phyloP scores from a whole-genome alignment of 805 yeast species.

The Pichia ethanolica region DNA sequence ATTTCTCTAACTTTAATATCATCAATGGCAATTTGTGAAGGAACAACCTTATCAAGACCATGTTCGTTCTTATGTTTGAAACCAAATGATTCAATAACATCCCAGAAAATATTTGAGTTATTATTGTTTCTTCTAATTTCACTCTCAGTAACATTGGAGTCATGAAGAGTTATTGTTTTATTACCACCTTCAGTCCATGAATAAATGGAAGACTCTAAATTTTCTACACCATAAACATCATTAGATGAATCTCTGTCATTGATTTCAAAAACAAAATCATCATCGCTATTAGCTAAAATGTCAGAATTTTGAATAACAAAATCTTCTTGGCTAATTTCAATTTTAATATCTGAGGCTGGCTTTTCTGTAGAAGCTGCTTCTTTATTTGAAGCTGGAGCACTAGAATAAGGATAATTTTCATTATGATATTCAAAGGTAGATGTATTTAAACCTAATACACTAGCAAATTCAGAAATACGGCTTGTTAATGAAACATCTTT shows the following conservation, averaged over 20 bases:
- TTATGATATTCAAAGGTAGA: constrained; percentile 3
- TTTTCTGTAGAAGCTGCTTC: neutral
- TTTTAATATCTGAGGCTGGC: neutral
- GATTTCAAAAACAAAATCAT: neutral
- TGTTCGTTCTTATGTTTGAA: constrained; percentile 7
- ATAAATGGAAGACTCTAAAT: neutral
- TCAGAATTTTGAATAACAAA: neutral
- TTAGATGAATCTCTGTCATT: neutral
- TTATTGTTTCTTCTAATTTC: constrained; percentile 2
- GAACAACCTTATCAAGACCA: constrained; percentile 26
- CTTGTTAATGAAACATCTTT: constrained; percentile 21
- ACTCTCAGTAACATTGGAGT: neutral
- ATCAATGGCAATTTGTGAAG: constrained; percentile 29
- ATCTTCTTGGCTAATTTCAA: neutral
- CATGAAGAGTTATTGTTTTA: constrained; percentile 1
- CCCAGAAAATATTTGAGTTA: constrained; percentile 26
- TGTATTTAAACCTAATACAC: constrained; percentile 19
- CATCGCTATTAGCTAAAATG: neutral
- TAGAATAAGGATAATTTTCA: constrained; percentile 7
- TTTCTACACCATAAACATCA: neutral
- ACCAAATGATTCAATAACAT: constrained; percentile 9
- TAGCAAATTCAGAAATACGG: constrained; percentile 21
- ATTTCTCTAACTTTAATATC: constrained; percentile 35
- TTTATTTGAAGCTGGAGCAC: neutral
- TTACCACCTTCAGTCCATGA: neutral